A percentile compares a stretch with the other conserved stretches of the same genome.
These are phyloP conservation scores for Dacryopinax spathularia DNA, from an alignment of 768 basidiomycete genomes.

Conservation along the genomic window DNA sequence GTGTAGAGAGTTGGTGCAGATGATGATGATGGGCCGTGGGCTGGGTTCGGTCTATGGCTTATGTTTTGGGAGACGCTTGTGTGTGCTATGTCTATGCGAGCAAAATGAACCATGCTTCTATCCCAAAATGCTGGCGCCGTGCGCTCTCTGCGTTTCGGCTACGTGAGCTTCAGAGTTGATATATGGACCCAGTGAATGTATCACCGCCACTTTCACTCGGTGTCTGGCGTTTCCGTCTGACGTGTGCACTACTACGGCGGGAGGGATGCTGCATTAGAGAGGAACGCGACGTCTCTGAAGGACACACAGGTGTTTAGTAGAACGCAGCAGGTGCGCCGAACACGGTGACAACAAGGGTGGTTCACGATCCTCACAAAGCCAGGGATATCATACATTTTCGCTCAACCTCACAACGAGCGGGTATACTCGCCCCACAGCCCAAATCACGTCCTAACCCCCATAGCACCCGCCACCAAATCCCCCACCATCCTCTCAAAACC, in stretches of 20 bases:
- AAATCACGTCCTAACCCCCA: background rate
- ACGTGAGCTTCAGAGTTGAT: too few relatives aligned
- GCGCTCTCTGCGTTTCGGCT: too few relatives aligned
- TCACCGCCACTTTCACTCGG: background rate
- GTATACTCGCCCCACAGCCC: background rate
- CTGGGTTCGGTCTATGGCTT: background rate
- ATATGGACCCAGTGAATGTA: background rate
- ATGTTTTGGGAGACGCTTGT: background rate
- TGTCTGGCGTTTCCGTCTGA: too few relatives aligned
- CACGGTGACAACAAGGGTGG: too few relatives aligned
- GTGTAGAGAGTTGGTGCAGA: background rate
- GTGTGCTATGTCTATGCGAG: conserved; percentile 1
- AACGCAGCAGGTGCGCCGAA: too few relatives aligned
- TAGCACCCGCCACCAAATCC: conserved; percentile 19
- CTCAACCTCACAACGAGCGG: background rate
- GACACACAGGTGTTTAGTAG: too few relatives aligned
- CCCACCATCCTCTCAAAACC: conserved; percentile 68
- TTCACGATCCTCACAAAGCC: background rate
- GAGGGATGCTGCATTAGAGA: too few relatives aligned
- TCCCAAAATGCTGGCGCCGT: background rate
- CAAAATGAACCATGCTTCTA: conserved; percentile 4
- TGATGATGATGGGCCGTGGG: background rate
- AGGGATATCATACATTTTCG: background rate
- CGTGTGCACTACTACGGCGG: too few relatives aligned
- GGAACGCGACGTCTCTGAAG: too few relatives aligned